Conservation (phyloP, 768 basidiomycete species). For the Porpolomopsis calyptriformis region DNA sequence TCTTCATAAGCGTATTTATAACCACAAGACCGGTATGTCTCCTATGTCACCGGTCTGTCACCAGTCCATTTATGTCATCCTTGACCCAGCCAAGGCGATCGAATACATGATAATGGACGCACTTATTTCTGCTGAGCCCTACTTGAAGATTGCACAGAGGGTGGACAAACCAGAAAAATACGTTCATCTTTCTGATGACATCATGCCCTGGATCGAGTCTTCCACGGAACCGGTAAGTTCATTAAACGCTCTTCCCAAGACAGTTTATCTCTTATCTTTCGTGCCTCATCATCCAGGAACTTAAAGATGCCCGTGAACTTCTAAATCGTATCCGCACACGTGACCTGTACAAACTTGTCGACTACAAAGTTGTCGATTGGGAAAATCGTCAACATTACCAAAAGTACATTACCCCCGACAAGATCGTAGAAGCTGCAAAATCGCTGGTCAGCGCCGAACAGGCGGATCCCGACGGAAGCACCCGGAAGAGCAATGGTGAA, state of each 20-base stretch:
- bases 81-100: slow-evolving; percentile 53
- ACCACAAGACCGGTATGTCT: slow-evolving; percentile 59
- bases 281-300: slow-evolving; percentile 33
- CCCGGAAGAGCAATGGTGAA: slow-evolving; percentile 16
- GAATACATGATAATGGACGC: slow-evolving; percentile 83
- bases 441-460: slow-evolving; percentile 13
- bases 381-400: slow-evolving; percentile 25
- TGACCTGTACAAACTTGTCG: slow-evolving; percentile 61
- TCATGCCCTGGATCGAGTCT: slow-evolving; percentile 49
- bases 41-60: background rate
- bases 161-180: slow-evolving; percentile 51
- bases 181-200: slow-evolving; percentile 57
- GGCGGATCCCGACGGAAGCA: slow-evolving; percentile 11
- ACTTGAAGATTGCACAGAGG: slow-evolving; percentile 46
- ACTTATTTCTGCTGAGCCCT: slow-evolving; percentile 53
- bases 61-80: background rate
- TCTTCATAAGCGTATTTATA: slow-evolving; percentile 76
- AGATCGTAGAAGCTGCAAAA: slow-evolving; percentile 35
- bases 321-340: slow-evolving; percentile 51
- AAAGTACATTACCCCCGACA: slow-evolving; percentile 28
- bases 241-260: background rate
- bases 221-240: slow-evolving; percentile 36
- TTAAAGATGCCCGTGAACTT: slow-evolving; percentile 47
- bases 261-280: background rate
- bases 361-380: slow-evolving; percentile 46